Base-by-base conservation (phyloP, 176 grass and related monocot genomes). In the Bonia amplexicaulis region DNA sequence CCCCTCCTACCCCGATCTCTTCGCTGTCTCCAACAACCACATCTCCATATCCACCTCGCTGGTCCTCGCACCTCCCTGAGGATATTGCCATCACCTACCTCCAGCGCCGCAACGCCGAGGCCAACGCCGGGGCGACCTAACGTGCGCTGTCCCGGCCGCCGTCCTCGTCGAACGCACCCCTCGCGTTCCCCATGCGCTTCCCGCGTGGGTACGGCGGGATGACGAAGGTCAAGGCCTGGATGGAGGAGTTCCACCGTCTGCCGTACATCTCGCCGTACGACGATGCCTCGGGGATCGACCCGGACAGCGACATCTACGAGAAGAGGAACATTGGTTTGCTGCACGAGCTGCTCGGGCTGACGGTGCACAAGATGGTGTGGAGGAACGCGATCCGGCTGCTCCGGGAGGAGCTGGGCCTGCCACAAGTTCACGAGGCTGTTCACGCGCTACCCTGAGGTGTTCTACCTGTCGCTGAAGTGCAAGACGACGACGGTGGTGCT, bases 191-290 rank as follows among this genome's bases (percentile, higher is more conserved):
- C 42, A 97, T 97, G 95, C 88, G 87, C 9, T 95, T 97, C 55
- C 95, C 95, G 39, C 90, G 95, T 6, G 91, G 95, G 0, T 97
- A 97, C 83, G 95, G 95, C 45, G 71, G 84, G 73, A 97, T 97
- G 92, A 97, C 95, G 64, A 97, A 90, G 89, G 92, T 97, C 65
- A 95, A 93, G 82, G 87, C 87, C 2, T 97, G 95, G 95, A 97
- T 97, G 95, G 95, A 93, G 23, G 89, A 95, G 52, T 97, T 95
- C 84, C 95, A 97, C 61, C 82, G 89, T 9, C 90, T 97, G 10
- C 95, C 95, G n/a, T 97, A 97, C 85, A 86, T 97, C 57, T 97
- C 95, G 26, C 92, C 92, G 25, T 97, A 97, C 74, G 87, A 92
- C 7, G 89, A 95, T 53, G 90, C 92, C 17, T 88, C 92, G 1